Percentiles rank a stretch among this genome's conserved stretches.
Conservation (phyloP, 2,329 filamentous ascomycete species). For the Zymoseptoria brevis region DNA sequence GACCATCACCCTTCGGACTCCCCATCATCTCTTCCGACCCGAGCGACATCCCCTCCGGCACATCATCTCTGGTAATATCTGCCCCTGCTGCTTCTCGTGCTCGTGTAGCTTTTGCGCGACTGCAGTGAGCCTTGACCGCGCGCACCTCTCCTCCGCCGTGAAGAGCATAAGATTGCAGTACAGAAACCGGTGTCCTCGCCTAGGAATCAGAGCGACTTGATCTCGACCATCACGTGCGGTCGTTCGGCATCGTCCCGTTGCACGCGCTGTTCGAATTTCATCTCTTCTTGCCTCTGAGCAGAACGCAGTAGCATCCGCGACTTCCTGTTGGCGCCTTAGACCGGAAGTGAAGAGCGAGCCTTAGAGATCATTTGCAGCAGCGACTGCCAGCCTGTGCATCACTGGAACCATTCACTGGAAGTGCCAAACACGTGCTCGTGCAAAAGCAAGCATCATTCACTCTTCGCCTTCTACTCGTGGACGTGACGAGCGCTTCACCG, state of each 20-base stretch:
- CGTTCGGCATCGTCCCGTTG: not conserved
- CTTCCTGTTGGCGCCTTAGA: not conserved
- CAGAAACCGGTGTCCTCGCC: not conserved
- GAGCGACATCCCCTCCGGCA: not conserved
- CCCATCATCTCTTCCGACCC: not conserved
- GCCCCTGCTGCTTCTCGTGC: not conserved
- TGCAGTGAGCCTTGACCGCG: not conserved
- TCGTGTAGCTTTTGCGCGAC: not conserved
- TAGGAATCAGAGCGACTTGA: not conserved
- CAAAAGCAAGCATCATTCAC: not conserved
- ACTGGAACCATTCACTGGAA: not conserved
- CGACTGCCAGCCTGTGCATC: not conserved
- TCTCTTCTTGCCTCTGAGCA: not conserved
- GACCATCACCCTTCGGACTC: not conserved
- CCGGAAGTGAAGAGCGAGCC: not conserved
- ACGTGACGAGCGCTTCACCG: not conserved
- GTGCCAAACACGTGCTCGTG: not conserved
- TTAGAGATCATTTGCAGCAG: not conserved
- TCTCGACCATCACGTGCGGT: not conserved
- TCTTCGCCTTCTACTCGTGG: not conserved
- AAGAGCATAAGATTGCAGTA: not conserved
- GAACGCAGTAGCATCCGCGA: not conserved
- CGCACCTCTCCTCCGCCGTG: not conserved
- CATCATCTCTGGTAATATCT: not conserved
- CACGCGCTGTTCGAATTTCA: not conserved